phyloP scores from a whole-genome alignment of 2,329 filamentous ascomycete genomes.

The Fusarium odoratissimum region DNA sequence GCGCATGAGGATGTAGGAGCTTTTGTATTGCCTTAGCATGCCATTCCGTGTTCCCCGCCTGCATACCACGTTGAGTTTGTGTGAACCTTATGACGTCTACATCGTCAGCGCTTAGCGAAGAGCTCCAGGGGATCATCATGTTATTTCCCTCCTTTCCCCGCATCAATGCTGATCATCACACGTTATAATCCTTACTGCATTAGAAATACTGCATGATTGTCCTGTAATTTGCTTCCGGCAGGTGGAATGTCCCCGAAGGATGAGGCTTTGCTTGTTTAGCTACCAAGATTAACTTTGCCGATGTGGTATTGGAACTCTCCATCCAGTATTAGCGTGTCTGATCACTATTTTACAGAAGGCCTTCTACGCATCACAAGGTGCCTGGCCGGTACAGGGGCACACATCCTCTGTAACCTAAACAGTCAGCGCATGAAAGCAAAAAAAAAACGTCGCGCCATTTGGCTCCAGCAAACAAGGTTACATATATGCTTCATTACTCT shows the following conservation, averaged over 20 bases:
- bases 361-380: background rate
- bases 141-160: conserved; percentile 7
- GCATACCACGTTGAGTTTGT: conserved; percentile 3
- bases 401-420: background rate
- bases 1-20: background rate
- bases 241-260: conserved; percentile 14
- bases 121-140: background rate
- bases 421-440: background rate
- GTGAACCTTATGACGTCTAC: conserved; percentile 21
- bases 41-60: background rate
- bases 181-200: background rate
- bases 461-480: background rate
- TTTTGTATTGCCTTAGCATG: conserved; percentile 1
- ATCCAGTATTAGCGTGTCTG: background rate
- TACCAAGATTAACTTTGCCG: conserved; percentile 7
- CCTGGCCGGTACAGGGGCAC: background rate
- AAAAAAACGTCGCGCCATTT: background rate
- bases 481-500: background rate
- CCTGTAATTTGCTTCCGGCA: background rate
- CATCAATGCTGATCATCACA: conserved; percentile 14
- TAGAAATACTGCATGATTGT: background rate
- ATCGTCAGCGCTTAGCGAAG: background rate
- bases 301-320: conserved; percentile 11
- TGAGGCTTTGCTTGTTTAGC: background rate
- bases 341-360: background rate